Evolutionary conservation across 495 filamentous ascomycete species (phyloP), one percentile per base, ranked within the genome.

Genomic region (Podospora comata): DNA sequence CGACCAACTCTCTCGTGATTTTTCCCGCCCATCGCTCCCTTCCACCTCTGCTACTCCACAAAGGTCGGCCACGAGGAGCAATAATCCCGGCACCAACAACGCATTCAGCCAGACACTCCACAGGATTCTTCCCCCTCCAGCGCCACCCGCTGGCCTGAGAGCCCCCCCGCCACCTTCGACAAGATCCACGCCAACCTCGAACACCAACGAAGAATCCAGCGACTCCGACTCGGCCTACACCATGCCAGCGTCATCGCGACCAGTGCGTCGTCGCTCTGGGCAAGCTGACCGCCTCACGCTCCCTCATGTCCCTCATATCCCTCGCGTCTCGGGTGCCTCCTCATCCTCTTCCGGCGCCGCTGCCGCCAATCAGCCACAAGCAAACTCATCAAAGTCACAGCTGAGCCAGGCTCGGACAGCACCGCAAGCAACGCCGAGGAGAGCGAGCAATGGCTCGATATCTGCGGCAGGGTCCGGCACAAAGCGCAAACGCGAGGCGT

Each of bases 401-500:
- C 15, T 3, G 15, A 13, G 15, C 13, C 39, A 9, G 2, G 7
- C 9, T 16, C 39, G 39, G 13, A 48, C 11, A 5, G 34, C 34
- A 5, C 34, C 6, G 34, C 34, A 39, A 60, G 1, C 55, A 26
- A 23, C 23, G 27, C 58, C 13, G 23, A 60, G 27, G 4, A 27
- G 58, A 20, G 6, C 20, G 9, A 57, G 55, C 55, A 57, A 23
- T 58, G 26, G 26, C 19, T 5, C 59, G 23, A 26, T 6, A 11
- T 48, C 39, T 13, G 39, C 39, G 6, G 13, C 39, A 48, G 39
- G 39, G 15, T 48, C 39, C 2, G 39, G 6, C 9, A 13, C 39
- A 6, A 72, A 69, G 55, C 63, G 71, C 19, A 70, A 71, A 5
- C 34, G 60, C 16, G 60, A 63, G 23, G 59, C 55, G 26, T 61